These are phyloP conservation scores for Suhomyces tanzawaensis DNA, from an alignment of 805 yeast genomes.

Conservation along the genomic window DNA sequence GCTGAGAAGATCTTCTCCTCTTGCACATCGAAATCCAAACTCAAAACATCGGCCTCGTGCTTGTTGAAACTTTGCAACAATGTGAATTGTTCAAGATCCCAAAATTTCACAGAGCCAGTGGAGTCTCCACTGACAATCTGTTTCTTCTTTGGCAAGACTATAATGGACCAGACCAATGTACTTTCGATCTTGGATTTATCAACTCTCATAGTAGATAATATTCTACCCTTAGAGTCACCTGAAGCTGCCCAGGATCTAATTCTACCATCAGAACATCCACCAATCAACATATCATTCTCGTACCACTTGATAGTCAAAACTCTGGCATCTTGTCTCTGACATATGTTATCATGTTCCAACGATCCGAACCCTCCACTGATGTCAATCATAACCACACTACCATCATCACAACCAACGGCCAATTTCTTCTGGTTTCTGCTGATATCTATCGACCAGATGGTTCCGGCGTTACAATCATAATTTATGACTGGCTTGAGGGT, in stretches of 20 bases:
- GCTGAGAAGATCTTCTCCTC: slow-evolving; percentile 76
- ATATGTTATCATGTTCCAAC: slow-evolving; percentile 68
- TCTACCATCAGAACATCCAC: slow-evolving; percentile 96
- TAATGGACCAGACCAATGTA: slow-evolving; percentile 87
- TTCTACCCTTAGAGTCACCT: slow-evolving; percentile 54
- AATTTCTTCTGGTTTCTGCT: slow-evolving; percentile 59
- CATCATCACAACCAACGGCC: slow-evolving; percentile 95
- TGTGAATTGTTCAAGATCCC: slow-evolving; percentile 82
- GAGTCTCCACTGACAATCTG: slow-evolving; percentile 96
- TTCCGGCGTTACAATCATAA: slow-evolving; percentile 89
- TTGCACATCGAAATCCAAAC: slow-evolving; percentile 57
- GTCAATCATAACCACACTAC: slow-evolving; percentile 79
- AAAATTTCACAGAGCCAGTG: slow-evolving; percentile 87
- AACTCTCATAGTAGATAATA: slow-evolving; percentile 84
- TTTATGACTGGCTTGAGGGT: slow-evolving; percentile 72
- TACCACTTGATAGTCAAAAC: slow-evolving; percentile 79
- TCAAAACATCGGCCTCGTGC: slow-evolving; percentile 89
- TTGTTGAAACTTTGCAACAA: slow-evolving; percentile 75
- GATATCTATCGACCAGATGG: slow-evolving; percentile 83
- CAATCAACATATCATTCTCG: slow-evolving; percentile 61
- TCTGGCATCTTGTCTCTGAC: slow-evolving; percentile 82
- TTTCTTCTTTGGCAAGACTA: slow-evolving; percentile 56
- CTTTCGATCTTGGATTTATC: slow-evolving; percentile 85
- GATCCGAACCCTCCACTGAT: slow-evolving; percentile 85
- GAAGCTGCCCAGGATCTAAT: slow-evolving; percentile 74